phyloP scores from a whole-genome alignment of 108 stramenopile species.

The Aurantiochytrium sp. region DNA sequence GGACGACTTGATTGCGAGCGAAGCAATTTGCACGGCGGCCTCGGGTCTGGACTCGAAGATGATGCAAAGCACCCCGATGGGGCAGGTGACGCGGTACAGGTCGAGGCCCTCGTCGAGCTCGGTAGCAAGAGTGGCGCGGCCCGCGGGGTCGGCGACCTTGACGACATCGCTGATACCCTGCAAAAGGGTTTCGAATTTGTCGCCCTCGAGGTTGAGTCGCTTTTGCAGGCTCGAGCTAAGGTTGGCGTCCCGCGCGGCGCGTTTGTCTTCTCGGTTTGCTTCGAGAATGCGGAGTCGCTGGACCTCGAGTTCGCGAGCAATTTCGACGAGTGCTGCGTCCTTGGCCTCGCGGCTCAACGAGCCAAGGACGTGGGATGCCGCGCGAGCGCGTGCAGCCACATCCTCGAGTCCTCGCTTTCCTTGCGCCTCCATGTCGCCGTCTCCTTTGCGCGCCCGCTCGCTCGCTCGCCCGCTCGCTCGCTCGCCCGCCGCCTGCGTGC shows the following conservation, averaged over 20 bases:
- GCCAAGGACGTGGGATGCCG: neutral
- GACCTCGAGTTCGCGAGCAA: neutral
- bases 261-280: slow-evolving; percentile 40
- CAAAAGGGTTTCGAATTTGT: slow-evolving; percentile 39
- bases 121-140: slow-evolving; percentile 24
- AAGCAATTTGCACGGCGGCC: slow-evolving; percentile 93
- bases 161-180: slow-evolving; percentile 41
- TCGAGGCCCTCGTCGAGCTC: slow-evolving; percentile 83
- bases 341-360: neutral
- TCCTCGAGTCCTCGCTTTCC: neutral
- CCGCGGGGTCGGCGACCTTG: slow-evolving; percentile 33
- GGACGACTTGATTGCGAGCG: slow-evolving; percentile 84
- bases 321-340: neutral
- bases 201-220: slow-evolving; percentile 41
- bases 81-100: slow-evolving; percentile 75
- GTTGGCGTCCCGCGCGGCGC: slow-evolving; percentile 28
- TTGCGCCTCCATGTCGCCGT: neutral
- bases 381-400: neutral
- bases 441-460: too few species aligned
- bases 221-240: slow-evolving; percentile 30
- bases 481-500: too few species aligned
- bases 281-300: slow-evolving; percentile 19
- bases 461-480: too few species aligned
- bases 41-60: slow-evolving; percentile 96
- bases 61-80: slow-evolving; percentile 94